These are phyloP conservation scores for Mycena venus DNA, from an alignment of 768 basidiomycete genomes.

Conservation along the genomic window DNA sequence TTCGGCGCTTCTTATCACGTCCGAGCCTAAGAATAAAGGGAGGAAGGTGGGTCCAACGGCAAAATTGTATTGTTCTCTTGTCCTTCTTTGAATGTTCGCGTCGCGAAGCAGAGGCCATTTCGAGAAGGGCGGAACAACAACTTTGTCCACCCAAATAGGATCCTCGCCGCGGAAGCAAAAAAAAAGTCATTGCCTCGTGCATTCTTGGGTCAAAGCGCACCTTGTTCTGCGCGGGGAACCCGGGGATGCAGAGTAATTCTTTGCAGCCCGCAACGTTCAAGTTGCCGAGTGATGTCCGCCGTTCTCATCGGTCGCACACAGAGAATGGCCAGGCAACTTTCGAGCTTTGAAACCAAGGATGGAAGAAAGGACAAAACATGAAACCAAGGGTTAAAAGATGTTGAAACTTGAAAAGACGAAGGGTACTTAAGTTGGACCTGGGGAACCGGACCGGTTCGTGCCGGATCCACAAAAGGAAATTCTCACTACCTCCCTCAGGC, in stretches of 20 bases:
- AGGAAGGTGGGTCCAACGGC: conserved; percentile 15
- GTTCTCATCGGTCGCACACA: too few relatives aligned
- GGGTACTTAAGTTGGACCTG: too few relatives aligned
- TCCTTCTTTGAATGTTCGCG: background rate
- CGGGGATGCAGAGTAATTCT: background rate
- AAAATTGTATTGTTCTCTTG: background rate
- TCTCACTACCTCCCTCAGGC: too few relatives aligned
- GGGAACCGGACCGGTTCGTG: too few relatives aligned
- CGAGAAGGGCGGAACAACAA: background rate
- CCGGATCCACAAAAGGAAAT: too few relatives aligned
- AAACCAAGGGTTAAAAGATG: too few relatives aligned
- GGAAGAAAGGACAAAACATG: too few relatives aligned
- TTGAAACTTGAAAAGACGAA: too few relatives aligned
- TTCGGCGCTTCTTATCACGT: background rate
- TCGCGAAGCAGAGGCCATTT: background rate
- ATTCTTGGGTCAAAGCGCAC: background rate
- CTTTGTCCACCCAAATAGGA: conserved; percentile 13
- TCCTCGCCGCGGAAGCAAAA: background rate
- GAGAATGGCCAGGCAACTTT: too few relatives aligned
- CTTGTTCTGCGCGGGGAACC: background rate
- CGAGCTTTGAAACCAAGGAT: too few relatives aligned
- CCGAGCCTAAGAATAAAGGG: conserved; percentile 1
- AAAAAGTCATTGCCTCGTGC: background rate
- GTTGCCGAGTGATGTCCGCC: too few relatives aligned
- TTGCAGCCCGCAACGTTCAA: background rate